Evolutionary conservation across 2,329 filamentous ascomycete species (phyloP).

Genomic region (Sporothrix euskadiensis): DNA sequence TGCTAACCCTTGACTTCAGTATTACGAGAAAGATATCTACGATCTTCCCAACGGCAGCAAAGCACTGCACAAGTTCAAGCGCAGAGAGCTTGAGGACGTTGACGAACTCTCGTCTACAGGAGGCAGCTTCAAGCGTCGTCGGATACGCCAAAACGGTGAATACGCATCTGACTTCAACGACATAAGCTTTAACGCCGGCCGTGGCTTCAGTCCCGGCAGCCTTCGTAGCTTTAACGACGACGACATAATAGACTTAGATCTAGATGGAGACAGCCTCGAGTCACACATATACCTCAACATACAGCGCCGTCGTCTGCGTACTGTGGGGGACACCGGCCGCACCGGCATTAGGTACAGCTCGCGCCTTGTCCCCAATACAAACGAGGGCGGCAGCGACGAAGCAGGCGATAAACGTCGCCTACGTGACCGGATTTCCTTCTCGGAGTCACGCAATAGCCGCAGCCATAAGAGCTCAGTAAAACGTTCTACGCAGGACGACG

Average conservation of each 20-base stretch:
- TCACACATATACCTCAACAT: background rate
- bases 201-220: background rate
- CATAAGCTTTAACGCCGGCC: conserved; percentile 18
- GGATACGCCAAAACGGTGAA: conserved; percentile 15
- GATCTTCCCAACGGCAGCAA: conserved; percentile 32
- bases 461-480: background rate
- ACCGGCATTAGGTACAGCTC: conserved; percentile 27
- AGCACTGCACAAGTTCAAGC: conserved; percentile 28
- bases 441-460: background rate
- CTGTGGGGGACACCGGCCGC: background rate
- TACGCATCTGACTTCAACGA: conserved; percentile 14
- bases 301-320: conserved; percentile 19
- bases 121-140: conserved; percentile 25
- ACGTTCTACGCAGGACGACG: conserved; percentile 29
- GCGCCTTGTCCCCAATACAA: conserved; percentile 17
- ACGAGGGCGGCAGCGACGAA: conserved; percentile 15
- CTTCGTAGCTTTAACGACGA: background rate
- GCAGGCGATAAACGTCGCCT: conserved; percentile 15
- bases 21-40: conserved; percentile 15
- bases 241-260: conserved; percentile 20
- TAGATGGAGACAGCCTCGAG: conserved; percentile 14
- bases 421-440: conserved; percentile 14
- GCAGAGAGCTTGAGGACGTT: conserved; percentile 15
- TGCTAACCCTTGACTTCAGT: conserved; percentile 6
- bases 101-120: conserved; percentile 9